A percentile compares a stretch with the other conserved stretches of the same genome.
Evolutionary conservation across 2,329 filamentous ascomycete species (phyloP).

Genomic region (Hypoxylon sp.): DNA sequence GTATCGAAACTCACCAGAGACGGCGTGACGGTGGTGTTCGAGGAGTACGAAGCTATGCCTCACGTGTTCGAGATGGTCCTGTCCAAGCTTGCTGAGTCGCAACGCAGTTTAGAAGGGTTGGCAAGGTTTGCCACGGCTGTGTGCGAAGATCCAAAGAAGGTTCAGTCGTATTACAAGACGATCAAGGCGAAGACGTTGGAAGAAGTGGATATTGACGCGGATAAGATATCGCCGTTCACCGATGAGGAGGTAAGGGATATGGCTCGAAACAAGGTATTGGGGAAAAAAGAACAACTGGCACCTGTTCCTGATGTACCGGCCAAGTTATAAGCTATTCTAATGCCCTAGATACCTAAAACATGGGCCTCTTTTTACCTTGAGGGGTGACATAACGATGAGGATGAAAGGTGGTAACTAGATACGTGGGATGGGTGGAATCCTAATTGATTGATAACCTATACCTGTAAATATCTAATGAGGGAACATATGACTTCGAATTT

Average conservation of each 20-base stretch:
- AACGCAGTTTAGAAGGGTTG: slow-evolving; percentile 70
- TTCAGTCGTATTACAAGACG: slow-evolving; percentile 60
- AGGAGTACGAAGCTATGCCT: slow-evolving; percentile 86
- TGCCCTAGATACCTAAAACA: neutral
- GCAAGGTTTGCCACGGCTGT: slow-evolving; percentile 67
- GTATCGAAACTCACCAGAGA: slow-evolving; percentile 70
- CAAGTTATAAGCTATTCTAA: slow-evolving; percentile 37
- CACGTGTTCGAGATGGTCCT: slow-evolving; percentile 78
- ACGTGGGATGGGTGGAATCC: neutral
- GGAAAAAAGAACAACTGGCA: slow-evolving; percentile 34
- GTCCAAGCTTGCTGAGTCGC: slow-evolving; percentile 60
- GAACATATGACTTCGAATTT: neutral
- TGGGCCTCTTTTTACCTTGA: neutral
- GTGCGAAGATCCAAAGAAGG: slow-evolving; percentile 54
- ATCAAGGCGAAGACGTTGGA: slow-evolving; percentile 67
- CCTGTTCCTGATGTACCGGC: slow-evolving; percentile 35
- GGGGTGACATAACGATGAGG: neutral
- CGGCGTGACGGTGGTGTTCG: slow-evolving; percentile 74
- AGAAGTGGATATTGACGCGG: slow-evolving; percentile 63
- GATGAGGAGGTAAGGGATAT: slow-evolving; percentile 61
- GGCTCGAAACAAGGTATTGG: slow-evolving; percentile 54
- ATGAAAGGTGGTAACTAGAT: neutral
- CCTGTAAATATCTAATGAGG: neutral
- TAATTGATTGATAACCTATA: neutral
- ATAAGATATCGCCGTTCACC: slow-evolving; percentile 60